Evolutionary conservation across 176 grass and related monocot species (phyloP).

Genomic region (Elymus sibiricus): DNA sequence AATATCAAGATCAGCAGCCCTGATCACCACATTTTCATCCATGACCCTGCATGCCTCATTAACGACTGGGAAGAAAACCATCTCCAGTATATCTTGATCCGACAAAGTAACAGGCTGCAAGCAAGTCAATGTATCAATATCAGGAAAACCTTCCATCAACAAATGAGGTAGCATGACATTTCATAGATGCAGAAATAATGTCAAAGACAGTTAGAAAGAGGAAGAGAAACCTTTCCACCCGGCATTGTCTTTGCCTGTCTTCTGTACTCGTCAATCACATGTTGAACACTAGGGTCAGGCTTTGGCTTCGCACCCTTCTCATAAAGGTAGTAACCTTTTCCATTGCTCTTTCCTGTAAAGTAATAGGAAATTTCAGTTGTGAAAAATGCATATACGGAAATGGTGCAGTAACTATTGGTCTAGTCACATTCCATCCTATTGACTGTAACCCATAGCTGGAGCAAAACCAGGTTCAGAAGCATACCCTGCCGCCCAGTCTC

Average conservation of each 20-base stretch:
- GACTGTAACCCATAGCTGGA: background rate
- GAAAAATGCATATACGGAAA: conserved; percentile 3
- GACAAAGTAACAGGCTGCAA: conserved; percentile 71
- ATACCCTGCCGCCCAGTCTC: conserved; percentile 81
- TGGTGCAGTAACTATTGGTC: background rate
- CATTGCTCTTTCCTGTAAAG: conserved; percentile 77
- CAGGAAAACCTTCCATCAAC: background rate
- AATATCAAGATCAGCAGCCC: conserved; percentile 85
- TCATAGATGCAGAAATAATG: conserved; percentile 16
- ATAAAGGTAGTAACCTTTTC: conserved; percentile 94
- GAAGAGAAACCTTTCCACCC: conserved; percentile 65
- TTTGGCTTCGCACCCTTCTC: conserved; percentile 92
- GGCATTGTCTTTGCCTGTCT: conserved; percentile 52
- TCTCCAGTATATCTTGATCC: conserved; percentile 80
- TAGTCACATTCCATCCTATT: background rate
- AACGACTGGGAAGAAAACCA: conserved; percentile 96
- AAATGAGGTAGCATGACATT: background rate
- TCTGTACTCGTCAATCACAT: conserved; percentile 75
- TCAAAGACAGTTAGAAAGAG: background rate
- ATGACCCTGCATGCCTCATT: conserved; percentile 94
- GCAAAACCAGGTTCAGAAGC: conserved; percentile 20
- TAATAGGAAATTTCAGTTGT: background rate
- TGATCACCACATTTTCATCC: conserved; percentile 82
- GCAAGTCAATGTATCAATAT: conserved; percentile 5
- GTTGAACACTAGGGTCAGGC: conserved; percentile 79